Base-by-base conservation (phyloP, 169 alveolate species). In the Blepharisma undulans region DNA sequence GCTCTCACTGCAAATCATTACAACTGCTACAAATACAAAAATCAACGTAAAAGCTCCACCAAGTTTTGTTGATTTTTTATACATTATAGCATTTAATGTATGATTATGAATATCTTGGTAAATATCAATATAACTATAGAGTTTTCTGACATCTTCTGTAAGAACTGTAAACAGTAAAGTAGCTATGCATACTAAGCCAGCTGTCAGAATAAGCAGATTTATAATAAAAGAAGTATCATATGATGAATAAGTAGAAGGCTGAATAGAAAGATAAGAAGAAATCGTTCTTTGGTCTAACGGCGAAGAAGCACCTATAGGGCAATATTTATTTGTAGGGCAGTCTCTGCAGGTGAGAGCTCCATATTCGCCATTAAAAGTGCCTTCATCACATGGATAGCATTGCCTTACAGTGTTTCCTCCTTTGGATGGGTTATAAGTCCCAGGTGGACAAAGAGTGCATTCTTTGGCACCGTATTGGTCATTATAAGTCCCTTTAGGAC, bases 301-400 rank as follows among this genome's bases (percentile, higher is more conserved):
- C 14, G 12, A 48, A 48, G 66, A 48, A 8, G 72, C 25, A 21
- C 87, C 87, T 29, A 79, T 33, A 30, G 87, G 87, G 27, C 87
- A 79, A 33, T 79, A 79, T 30, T 30, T 21, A 30, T 21, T 22
- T 25, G 61, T 22, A 10, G 87, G 87, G 18, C 87, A 79, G 25
- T 29, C 29, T n/a, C 61, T 25, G 16, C 87, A 79, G 34, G 6
- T 32, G 12, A n/a, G 2, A 30, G 71, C 25, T n/a, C 87, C 87
- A 30, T 27, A 33, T 1, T 30, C 12, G 61, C 16, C 60, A 79
- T 79, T 79, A 33, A 25, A 79, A 79, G 71, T 29, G 19, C 87
- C 87, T 79, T 79, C 72, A n/a, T 32, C 34, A 33, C 87, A 79
- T 7, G 87, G 87, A n/a, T 79, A 79, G 87, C 87, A 79, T 6